phyloP scores from a whole-genome alignment of 352 stramenopile species.

The Globisporangium cylindrosporum region DNA sequence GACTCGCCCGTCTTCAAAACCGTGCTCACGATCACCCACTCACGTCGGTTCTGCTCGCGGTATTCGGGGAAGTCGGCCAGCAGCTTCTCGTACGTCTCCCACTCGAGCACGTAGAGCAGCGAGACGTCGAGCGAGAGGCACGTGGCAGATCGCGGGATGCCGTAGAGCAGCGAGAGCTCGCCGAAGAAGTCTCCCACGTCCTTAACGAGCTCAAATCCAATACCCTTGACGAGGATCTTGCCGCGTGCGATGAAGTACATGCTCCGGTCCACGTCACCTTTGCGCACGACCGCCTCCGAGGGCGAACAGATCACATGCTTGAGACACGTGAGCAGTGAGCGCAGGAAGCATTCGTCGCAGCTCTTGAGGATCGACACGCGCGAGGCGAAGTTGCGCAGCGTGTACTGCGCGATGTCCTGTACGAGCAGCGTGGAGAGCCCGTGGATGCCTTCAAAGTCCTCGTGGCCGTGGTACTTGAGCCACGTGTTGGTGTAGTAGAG shows the following conservation, averaged over 20 bases:
- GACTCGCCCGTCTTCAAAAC: conserved; percentile 53
- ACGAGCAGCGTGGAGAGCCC: conserved; percentile 58
- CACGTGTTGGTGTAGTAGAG: conserved; percentile 72
- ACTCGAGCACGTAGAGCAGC: conserved; percentile 78
- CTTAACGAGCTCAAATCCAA: conserved; percentile 69
- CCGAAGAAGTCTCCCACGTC: conserved; percentile 58
- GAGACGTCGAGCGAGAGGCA: conserved; percentile 65
- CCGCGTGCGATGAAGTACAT: conserved; percentile 76
- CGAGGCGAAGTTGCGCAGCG: conserved; percentile 51
- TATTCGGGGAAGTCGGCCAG: conserved; percentile 76
- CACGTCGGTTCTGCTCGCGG: conserved; percentile 61
- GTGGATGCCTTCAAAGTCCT: conserved; percentile 54
- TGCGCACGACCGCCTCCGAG: conserved; percentile 55
- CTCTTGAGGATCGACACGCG: conserved; percentile 62
- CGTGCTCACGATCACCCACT: conserved; percentile 75
- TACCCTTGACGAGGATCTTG: conserved; percentile 58
- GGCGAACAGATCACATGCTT: conserved; percentile 68
- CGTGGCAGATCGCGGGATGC: conserved; percentile 72
- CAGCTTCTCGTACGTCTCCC: conserved; percentile 65
- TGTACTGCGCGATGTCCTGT: conserved; percentile 70
- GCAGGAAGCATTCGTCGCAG: conserved; percentile 67
- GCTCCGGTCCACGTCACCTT: conserved; percentile 64
- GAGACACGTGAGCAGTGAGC: conserved; percentile 53
- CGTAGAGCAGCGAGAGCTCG: conserved; percentile 52
- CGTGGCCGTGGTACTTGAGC: conserved; percentile 60